A percentile compares a stretch with the other conserved stretches of the same genome.
Evolutionary conservation across 169 alveolate genomes (phyloP).

Genomic region (Eimeria necatrix): DNA sequence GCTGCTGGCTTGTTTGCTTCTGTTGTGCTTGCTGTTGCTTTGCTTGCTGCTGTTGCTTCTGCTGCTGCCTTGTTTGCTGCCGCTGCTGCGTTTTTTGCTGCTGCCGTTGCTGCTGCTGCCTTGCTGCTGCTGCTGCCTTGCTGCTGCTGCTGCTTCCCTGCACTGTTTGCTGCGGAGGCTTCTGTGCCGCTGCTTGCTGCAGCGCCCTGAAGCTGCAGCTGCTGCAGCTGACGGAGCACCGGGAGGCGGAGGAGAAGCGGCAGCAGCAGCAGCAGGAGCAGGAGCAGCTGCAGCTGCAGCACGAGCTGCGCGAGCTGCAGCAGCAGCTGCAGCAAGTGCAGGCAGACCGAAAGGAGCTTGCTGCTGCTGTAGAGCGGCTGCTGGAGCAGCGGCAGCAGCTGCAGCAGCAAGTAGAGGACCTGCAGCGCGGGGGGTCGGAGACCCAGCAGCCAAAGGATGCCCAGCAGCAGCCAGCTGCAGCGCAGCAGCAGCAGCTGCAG

Average conservation of each 20-base stretch:
- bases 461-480: conserved; percentile 3
- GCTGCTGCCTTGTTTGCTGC: neutral
- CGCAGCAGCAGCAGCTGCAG: neutral
- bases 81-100: conserved; percentile 25
- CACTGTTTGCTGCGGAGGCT: neutral
- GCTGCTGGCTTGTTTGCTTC: neutral
- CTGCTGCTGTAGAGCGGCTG: conserved; percentile 71
- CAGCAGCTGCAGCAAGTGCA: conserved; percentile 62
- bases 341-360: conserved; percentile 70
- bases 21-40: neutral
- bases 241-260: conserved; percentile 70
- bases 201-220: conserved; percentile 76
- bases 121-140: neutral
- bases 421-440: neutral
- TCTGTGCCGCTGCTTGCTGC: neutral
- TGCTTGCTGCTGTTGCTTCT: conserved; percentile 21
- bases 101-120: neutral
- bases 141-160: neutral
- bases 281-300: conserved; percentile 73
- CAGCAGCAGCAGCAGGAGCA: conserved; percentile 73
- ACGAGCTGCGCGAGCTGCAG: conserved; percentile 62
- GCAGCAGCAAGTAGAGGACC: conserved; percentile 64
- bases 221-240: conserved; percentile 77
- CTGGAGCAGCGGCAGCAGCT: conserved; percentile 74
- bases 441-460: conserved; percentile 29